Base-by-base conservation (phyloP, 805 yeast genomes). In the Candida railenensis region DNA sequence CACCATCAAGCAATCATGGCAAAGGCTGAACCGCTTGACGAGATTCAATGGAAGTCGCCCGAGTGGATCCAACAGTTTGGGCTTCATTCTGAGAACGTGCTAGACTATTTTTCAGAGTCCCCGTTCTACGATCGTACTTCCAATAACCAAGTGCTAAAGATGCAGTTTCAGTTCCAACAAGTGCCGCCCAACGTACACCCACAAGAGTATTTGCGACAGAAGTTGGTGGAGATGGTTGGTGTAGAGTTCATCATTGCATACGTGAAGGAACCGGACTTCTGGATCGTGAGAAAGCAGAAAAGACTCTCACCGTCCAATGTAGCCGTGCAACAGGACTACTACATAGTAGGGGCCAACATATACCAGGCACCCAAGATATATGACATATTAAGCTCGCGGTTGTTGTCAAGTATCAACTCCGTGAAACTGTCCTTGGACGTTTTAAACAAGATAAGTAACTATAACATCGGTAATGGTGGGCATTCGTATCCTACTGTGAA, bases 1-100 rank as follows among this genome's bases (percentile, higher is more conserved):
- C 39, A 20, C 19, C 40, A 14, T 9, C 25, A 11, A 7, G 28
- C 40, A 7, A 21, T 18, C 12, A 46, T 38, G 40, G 19, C 42
- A 3, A 37, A 43, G 42, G 40, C 54, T 22, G 69, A 65, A 43
- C 73, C 74, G 25, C 71, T 91, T 22, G 97, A 91, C 60, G 97
- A 92, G 58, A 76, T 94, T 37, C 98, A 91, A 63, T 94, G 99
- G 99, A 81, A 91, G 53, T 85, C 94, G 3, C 98, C 99, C 1
- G 99, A 94, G 65, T 94, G 97, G 95, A 89, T 94, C 52, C 96
- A 90, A 61, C 80, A 84, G 44, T 83, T 83, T 62, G 97, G 96
- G 0, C 77, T 94, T 20, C 77, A 90, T 39, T 87, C 96, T 0
- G 96, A 84, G 44, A 94, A 91, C 60, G 97, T 94, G 1, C 76